phyloP scores from a whole-genome alignment of 2,329 filamentous ascomycete species.

The Mycosphaerella sp. region DNA sequence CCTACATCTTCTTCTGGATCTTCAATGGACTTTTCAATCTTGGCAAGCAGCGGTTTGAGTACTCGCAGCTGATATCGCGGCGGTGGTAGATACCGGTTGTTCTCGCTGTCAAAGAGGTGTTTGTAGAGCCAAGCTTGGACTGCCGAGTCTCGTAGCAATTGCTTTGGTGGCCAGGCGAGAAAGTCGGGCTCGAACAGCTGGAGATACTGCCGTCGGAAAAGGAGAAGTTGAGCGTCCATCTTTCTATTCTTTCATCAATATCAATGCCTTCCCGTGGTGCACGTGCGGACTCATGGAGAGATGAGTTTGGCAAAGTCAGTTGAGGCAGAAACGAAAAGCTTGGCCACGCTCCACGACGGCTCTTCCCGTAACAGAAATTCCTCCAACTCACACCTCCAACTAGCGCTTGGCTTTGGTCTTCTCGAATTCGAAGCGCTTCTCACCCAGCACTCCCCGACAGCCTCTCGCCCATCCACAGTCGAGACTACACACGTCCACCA shows the following conservation, averaged over 20 bases:
- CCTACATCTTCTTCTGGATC: slow-evolving; percentile 87
- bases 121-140: slow-evolving; percentile 63
- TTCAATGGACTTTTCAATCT: slow-evolving; percentile 66
- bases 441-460: slow-evolving; percentile 4
- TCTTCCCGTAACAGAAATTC: not conserved
- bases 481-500: slow-evolving; percentile 47
- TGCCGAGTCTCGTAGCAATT: slow-evolving; percentile 52
- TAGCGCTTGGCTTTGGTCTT: not conserved
- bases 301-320: not conserved
- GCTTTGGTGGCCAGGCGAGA: slow-evolving; percentile 57
- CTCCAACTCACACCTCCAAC: not conserved
- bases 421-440: slow-evolving; percentile 6
- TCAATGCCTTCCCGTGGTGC: no score
- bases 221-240: slow-evolving; percentile 35
- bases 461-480: slow-evolving; percentile 8
- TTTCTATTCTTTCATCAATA: no score
- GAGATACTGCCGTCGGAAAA: slow-evolving; percentile 68
- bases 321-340: not conserved
- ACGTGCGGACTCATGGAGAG: not conserved
- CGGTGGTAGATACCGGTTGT: slow-evolving; percentile 55
- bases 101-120: slow-evolving; percentile 58
- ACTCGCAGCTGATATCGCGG: slow-evolving; percentile 63
- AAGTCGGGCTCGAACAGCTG: slow-evolving; percentile 61
- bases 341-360: not conserved
- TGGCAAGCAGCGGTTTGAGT: slow-evolving; percentile 64